Conservation (phyloP, 2,329 filamentous ascomycete genomes). For the Aspergillus pseudoterreus region DNA sequence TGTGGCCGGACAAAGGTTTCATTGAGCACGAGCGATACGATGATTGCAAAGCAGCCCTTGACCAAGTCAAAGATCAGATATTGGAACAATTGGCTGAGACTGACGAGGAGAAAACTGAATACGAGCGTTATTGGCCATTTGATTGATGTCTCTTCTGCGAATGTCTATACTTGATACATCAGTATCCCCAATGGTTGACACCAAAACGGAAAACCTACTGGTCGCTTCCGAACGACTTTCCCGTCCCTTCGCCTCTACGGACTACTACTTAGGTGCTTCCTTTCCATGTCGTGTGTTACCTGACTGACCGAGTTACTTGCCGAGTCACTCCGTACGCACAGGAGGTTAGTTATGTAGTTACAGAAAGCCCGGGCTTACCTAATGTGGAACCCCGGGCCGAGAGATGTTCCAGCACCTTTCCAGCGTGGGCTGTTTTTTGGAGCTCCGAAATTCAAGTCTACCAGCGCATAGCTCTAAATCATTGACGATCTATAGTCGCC, state of each 20-base stretch:
- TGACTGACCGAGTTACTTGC: too few species aligned
- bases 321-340: too few species aligned
- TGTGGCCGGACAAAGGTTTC: slow-evolving; percentile 29
- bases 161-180: too few species aligned
- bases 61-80: slow-evolving; percentile 21
- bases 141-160: slow-evolving; percentile 20
- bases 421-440: slow-evolving; percentile 8
- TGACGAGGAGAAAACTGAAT: slow-evolving; percentile 24
- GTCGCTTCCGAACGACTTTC: too few species aligned
- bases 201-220: too few species aligned
- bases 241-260: too few species aligned
- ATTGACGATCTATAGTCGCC: slow-evolving; percentile 2
- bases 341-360: too few species aligned
- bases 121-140: slow-evolving; percentile 26
- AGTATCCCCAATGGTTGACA: too few species aligned
- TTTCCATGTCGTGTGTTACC: too few species aligned
- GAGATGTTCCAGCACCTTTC: background rate
- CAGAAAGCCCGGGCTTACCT: background rate
- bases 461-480: background rate
- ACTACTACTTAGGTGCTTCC: too few species aligned
- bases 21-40: slow-evolving; percentile 25
- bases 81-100: slow-evolving; percentile 24
- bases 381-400: slow-evolving; percentile 4
- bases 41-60: slow-evolving; percentile 24
- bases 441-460: slow-evolving; percentile 5